Base-by-base conservation (phyloP, 139 green algal species). In the Astrephomene gubernaculifera region DNA sequence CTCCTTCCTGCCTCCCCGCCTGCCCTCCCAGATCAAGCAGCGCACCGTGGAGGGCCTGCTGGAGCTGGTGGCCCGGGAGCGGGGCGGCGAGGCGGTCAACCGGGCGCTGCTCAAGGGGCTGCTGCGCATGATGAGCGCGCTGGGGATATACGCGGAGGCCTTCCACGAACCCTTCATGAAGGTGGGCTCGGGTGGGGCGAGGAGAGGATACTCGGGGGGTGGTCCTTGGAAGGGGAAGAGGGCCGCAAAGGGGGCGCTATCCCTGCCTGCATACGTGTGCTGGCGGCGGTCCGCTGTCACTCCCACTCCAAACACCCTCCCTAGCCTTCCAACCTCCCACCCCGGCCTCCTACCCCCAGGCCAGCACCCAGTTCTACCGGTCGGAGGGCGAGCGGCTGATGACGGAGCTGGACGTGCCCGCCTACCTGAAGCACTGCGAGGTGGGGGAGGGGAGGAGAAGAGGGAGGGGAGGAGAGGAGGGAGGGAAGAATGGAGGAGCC, bases 351-450 rank as follows among this genome's bases (percentile, higher is more conserved):
- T 22, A 22, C 72, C 19, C 21, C 10, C 74, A 84, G 78, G 78
- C 78, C 61, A 84, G 63, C 63, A 65, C 29, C n/a, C 43, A 64
- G 22, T 84, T 84, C 60, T 84, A 97, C 85, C 76, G 65, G 12
- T 70, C 87, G 1, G 97, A 99, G 86, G 93, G 94, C 35, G 74
- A 82, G 60, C 49, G 87, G 31, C 87, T 94, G 38, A 92, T 98
- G 89, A 45, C 79, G 60, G 84, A 95, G 70, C 86, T 91, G 10
- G 93, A 96, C 45, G 89, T 98, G 29, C 88, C 95, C 2, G 95
- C 94, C 21, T 99, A 99, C 90, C 89, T 99, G n/a, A 52, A 91
- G 63, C 95, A 98, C 89, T 95, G 90, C 53, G 97, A 99, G 93
- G 95, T 96, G 71, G 53, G 22, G 27, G 2, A 35, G 35, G 36